Evolutionary conservation across 225 moss, liverwort and hornwort species (phyloP).

Genomic region (Lunularia cruciata): DNA sequence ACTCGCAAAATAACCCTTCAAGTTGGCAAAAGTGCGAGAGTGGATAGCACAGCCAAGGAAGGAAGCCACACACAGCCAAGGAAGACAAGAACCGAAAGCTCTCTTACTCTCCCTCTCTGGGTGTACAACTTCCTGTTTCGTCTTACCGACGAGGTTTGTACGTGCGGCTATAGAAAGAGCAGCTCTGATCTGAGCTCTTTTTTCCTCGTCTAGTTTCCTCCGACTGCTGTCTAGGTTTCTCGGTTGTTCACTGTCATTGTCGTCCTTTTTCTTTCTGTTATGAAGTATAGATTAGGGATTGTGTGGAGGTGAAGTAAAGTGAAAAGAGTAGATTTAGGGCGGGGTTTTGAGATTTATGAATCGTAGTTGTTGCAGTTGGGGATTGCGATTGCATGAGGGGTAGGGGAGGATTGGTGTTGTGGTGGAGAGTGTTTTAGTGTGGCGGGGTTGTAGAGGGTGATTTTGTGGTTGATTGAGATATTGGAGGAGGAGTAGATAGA

Average conservation of each 20-base stretch:
- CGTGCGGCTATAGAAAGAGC: background rate
- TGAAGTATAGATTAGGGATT: background rate
- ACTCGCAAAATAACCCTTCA: background rate
- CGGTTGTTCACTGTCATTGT: background rate
- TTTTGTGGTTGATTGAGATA: background rate
- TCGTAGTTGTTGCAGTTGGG: background rate
- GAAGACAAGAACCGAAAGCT: background rate
- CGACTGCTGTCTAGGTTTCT: background rate
- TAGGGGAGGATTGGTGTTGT: background rate
- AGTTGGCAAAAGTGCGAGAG: background rate
- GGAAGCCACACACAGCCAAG: background rate
- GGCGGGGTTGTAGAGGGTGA: no score
- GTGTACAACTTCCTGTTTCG: background rate
- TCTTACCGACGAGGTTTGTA: background rate
- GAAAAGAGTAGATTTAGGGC: background rate
- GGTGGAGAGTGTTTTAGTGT: background rate
- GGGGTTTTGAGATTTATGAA: slow-evolving; percentile 13
- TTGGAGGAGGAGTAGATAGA: slow-evolving; percentile 1
- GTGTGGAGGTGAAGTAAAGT: no score
- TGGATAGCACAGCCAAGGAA: background rate
- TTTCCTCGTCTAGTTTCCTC: background rate
- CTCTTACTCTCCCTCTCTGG: background rate
- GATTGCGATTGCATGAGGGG: background rate
- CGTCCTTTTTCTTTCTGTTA: background rate
- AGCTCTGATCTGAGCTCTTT: background rate